Evolutionary conservation across 2,329 filamentous ascomycete genomes (phyloP), one percentile per base, ranked within the genome.

Genomic region (Beauveria sp.): DNA sequence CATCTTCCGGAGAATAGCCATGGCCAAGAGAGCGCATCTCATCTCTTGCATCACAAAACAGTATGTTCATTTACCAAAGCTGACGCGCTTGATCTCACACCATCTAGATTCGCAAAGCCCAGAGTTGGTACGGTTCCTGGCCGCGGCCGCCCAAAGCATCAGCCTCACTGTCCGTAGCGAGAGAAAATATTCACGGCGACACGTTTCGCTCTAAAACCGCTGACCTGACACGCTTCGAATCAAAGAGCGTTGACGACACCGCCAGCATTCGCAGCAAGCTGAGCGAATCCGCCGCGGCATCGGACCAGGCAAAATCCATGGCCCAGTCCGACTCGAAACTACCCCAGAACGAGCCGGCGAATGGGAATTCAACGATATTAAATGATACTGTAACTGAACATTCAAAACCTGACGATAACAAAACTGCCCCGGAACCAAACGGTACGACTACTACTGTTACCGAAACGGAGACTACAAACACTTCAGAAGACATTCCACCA

Each of bases 41-140:
- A 31, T 31, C 50, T 43, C 46, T 48, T 24, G 38, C 51, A 34
- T 60, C 62, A 64, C 8, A 66, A 66, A 62, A 63, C 65, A 56
- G 66, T 67, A 28, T 20, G 63, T 40, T 4, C 24, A 4, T 10
- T 48, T 4, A 9, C 16, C 5, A 26, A 53, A 12, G 31, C 16
- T 22, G 5, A 16, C 38, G 24, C 3, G 20, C 62, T 65, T 31
- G 67, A 60, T 61, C 45, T 54, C 34, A 31, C 1, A 12, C 48
- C 16, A 16, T 12, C 1, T 66, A 84, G 81, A 72, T 80, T 43
- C 78, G 77, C 63, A 84, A 84, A 68, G 73, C 79, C 9, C 76
- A 76, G 53, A 86, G 83, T 70, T 88, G 84, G 85, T 87, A 87
- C 70, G 83, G 83, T 59, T 83, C 84, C 20, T 86, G 83, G 83